A percentile compares a stretch with the other conserved stretches of the same genome.
These are phyloP conservation scores for Trifolium pratense DNA, from an alignment of 306 rosid genomes.

Conservation along the genomic window DNA sequence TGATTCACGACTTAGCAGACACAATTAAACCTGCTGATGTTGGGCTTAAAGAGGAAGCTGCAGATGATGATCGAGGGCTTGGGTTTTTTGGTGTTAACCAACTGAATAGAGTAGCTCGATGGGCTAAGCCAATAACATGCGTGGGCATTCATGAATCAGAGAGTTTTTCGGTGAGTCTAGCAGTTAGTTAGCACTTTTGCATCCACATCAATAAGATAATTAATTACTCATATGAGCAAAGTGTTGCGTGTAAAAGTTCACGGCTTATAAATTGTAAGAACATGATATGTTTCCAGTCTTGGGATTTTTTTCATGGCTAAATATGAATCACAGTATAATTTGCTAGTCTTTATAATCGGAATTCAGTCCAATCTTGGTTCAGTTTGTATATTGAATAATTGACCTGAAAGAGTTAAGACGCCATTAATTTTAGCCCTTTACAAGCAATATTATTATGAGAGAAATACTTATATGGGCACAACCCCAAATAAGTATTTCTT, in stretches of 20 bases:
- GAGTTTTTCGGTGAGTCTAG: conserved; percentile 70
- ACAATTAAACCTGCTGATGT: conserved; percentile 68
- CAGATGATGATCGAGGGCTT: conserved; percentile 83
- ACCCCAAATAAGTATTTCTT: no score
- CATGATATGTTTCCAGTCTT: neutral
- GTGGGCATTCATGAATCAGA: conserved; percentile 71
- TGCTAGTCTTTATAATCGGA: no score
- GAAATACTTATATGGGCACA: no score
- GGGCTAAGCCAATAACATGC: conserved; percentile 94
- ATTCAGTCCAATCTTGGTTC: no score
- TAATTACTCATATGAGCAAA: conserved; percentile 4
- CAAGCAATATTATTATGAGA: no score
- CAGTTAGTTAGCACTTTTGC: conserved; percentile 1
- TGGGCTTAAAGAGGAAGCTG: conserved; percentile 74
- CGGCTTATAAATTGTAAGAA: conserved; percentile 10
- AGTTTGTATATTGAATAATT: no score
- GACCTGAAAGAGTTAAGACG: no score
- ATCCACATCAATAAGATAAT: conserved; percentile 3
- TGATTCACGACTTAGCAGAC: conserved; percentile 55
- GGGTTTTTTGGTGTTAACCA: conserved; percentile 66
- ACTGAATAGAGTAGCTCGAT: conserved; percentile 66
- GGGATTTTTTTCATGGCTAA: neutral
- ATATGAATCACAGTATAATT: no score
- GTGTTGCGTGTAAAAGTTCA: conserved; percentile 3
- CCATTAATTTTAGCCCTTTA: no score